Conservation (phyloP, 1,139 yeast species). For the Geotrichum fermentans region DNA sequence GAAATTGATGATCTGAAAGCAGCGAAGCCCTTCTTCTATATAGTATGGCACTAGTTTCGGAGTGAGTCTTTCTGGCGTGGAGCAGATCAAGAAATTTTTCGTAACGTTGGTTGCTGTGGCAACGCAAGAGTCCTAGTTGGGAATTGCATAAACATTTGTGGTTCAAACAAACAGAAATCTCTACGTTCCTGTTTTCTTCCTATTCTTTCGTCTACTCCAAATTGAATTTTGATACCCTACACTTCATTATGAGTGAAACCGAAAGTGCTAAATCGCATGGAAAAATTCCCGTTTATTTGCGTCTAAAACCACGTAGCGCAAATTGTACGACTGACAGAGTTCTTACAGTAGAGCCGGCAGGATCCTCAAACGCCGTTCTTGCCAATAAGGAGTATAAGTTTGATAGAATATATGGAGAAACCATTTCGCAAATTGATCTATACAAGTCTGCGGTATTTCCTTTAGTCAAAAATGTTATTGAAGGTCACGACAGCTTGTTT, state of each 20-base stretch:
- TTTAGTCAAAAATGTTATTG: slow-evolving; percentile 33
- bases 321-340: slow-evolving; percentile 22
- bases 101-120: slow-evolving; percentile 9
- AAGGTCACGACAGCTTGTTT: slow-evolving; percentile 41
- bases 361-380: slow-evolving; percentile 14
- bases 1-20: background rate
- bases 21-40: too few relatives aligned
- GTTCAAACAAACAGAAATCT: slow-evolving; percentile 3
- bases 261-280: slow-evolving; percentile 9
- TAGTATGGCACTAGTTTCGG: too few relatives aligned
- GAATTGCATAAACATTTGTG: background rate
- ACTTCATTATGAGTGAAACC: slow-evolving; percentile 1
- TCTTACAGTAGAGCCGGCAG: slow-evolving; percentile 23
- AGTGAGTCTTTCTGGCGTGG: slow-evolving; percentile 9
- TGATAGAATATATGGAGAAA: slow-evolving; percentile 35
- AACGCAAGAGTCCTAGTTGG: slow-evolving; percentile 1
- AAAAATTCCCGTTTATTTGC: slow-evolving; percentile 37
- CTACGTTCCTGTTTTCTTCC: background rate
- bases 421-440: slow-evolving; percentile 34
- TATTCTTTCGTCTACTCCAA: background rate
- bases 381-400: slow-evolving; percentile 26
- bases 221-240: too few relatives aligned
- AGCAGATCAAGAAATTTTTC: slow-evolving; percentile 4
- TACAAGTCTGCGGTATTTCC: slow-evolving; percentile 34
- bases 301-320: slow-evolving; percentile 35